These are phyloP conservation scores for Torulaspora quercuum DNA, from an alignment of 805 yeast species.

Conservation along the genomic window DNA sequence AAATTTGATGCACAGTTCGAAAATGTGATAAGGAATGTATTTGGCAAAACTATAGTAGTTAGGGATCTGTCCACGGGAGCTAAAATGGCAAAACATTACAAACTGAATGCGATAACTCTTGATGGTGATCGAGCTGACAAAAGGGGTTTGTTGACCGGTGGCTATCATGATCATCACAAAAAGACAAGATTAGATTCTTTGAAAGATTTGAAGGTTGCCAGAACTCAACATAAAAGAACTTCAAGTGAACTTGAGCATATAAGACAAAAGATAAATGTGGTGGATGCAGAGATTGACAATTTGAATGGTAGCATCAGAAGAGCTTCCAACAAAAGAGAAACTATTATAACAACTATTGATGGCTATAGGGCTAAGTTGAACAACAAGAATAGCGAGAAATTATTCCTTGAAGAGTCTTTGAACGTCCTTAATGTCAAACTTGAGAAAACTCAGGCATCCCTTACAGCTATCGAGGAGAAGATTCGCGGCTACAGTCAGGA, in stretches of 20 bases:
- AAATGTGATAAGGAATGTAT: slow-evolving; percentile 72
- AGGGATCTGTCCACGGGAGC: slow-evolving; percentile 64
- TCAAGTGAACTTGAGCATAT: slow-evolving; percentile 43
- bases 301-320: slow-evolving; percentile 45
- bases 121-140: slow-evolving; percentile 90
- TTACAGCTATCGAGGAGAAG: slow-evolving; percentile 40
- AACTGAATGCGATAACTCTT: slow-evolving; percentile 74
- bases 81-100: slow-evolving; percentile 56
- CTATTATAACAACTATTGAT: slow-evolving; percentile 42
- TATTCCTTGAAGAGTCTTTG: slow-evolving; percentile 45
- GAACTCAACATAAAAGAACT: slow-evolving; percentile 19
- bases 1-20: slow-evolving; percentile 55
- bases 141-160: slow-evolving; percentile 85
- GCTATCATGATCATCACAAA: slow-evolving; percentile 63
- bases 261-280: slow-evolving; percentile 39
- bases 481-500: slow-evolving; percentile 48
- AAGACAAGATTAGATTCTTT: slow-evolving; percentile 69
- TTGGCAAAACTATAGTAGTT: slow-evolving; percentile 78
- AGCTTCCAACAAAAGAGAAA: slow-evolving; percentile 41
- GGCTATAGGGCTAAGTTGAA: slow-evolving; percentile 44
- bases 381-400: slow-evolving; percentile 41
- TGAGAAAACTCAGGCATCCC: slow-evolving; percentile 36
- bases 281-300: slow-evolving; percentile 53
- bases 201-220: slow-evolving; percentile 52
- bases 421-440: slow-evolving; percentile 32